Evolutionary conservation across 1,284 basidiomycete species (phyloP).

Genomic region (Ustilago bromivora): DNA sequence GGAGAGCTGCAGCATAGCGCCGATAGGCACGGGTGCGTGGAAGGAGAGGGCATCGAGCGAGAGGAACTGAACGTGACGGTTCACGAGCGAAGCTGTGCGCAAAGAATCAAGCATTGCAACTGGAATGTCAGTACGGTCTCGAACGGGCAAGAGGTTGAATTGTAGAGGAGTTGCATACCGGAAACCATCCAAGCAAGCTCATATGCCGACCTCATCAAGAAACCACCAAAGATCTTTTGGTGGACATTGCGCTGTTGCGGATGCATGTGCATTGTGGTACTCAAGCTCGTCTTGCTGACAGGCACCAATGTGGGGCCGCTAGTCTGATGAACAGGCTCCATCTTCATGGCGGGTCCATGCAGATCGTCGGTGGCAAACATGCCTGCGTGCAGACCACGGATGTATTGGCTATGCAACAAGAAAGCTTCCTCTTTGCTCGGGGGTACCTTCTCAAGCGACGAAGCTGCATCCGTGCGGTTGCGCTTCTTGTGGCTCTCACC

Average conservation of each 20-base stretch:
- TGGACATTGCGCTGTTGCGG: slow-evolving; percentile 64
- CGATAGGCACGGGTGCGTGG: slow-evolving; percentile 64
- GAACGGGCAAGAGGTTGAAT: neutral
- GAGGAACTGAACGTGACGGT: slow-evolving; percentile 68
- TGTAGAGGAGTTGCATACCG: slow-evolving; percentile 24
- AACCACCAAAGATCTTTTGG: slow-evolving; percentile 60
- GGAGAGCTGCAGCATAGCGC: slow-evolving; percentile 59
- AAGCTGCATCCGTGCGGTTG: slow-evolving; percentile 58
- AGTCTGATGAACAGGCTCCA: slow-evolving; percentile 15
- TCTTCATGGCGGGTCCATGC: slow-evolving; percentile 22
- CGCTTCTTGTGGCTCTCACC: slow-evolving; percentile 67
- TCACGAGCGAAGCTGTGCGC: slow-evolving; percentile 54
- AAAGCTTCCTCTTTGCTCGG: slow-evolving; percentile 69
- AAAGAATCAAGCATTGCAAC: neutral
- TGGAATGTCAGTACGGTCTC: slow-evolving; percentile 10
- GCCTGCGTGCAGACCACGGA: slow-evolving; percentile 48
- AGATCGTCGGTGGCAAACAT: slow-evolving; percentile 46
- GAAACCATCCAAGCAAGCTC: slow-evolving; percentile 69
- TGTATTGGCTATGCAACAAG: slow-evolving; percentile 67
- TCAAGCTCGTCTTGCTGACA: slow-evolving; percentile 53
- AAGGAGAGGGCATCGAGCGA: slow-evolving; percentile 67
- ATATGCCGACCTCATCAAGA: slow-evolving; percentile 67
- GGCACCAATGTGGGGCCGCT: slow-evolving; percentile 56
- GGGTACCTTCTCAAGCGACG: slow-evolving; percentile 62
- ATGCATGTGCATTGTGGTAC: slow-evolving; percentile 65